A percentile compares a stretch with the other conserved stretches of the same genome.
Conservation (phyloP, 139 green algal genomes). For the Gonium pectorale region DNA sequence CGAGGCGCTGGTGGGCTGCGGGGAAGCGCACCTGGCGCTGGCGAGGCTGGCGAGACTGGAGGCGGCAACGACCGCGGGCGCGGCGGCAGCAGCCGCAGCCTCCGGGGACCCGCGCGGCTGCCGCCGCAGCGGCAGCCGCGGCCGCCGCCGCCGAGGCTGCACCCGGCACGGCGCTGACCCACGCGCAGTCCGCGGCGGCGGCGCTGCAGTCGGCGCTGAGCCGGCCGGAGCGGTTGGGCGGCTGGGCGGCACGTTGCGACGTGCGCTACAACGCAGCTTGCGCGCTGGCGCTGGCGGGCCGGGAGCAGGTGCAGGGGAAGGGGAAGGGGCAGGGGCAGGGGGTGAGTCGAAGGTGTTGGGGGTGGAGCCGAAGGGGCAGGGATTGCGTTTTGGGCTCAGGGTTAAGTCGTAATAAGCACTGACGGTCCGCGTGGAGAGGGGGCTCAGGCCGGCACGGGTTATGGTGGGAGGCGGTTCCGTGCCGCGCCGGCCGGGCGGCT, state of each 20-base stretch:
- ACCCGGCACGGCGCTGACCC: conserved; percentile 4
- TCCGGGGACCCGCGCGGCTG: background rate
- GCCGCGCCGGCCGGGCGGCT: too few relatives aligned
- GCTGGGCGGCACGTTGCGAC: conserved; percentile 56
- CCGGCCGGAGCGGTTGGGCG: conserved; percentile 52
- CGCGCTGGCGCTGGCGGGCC: conserved; percentile 45
- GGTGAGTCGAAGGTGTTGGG: background rate
- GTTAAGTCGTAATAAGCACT: too few relatives aligned
- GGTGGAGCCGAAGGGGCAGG: background rate
- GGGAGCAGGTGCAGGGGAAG: conserved; percentile 5
- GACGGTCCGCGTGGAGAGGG: too few relatives aligned
- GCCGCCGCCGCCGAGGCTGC: background rate
- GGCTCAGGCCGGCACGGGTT: too few relatives aligned
- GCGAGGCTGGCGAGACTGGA: conserved; percentile 14
- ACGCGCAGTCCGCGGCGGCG: conserved; percentile 31
- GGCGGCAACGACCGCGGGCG: background rate
- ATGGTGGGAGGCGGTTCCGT: too few relatives aligned
- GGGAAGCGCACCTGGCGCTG: conserved; percentile 48
- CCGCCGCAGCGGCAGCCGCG: background rate
- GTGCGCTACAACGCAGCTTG: conserved; percentile 75
- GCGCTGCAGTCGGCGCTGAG: conserved; percentile 60
- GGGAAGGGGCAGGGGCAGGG: background rate
- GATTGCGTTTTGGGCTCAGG: background rate
- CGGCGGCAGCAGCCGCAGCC: background rate
- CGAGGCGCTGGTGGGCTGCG: conserved; percentile 70